These are phyloP conservation scores for Filobasidium uniguttulatum DNA, from an alignment of 1,284 basidiomycete genomes.

Conservation along the genomic window DNA sequence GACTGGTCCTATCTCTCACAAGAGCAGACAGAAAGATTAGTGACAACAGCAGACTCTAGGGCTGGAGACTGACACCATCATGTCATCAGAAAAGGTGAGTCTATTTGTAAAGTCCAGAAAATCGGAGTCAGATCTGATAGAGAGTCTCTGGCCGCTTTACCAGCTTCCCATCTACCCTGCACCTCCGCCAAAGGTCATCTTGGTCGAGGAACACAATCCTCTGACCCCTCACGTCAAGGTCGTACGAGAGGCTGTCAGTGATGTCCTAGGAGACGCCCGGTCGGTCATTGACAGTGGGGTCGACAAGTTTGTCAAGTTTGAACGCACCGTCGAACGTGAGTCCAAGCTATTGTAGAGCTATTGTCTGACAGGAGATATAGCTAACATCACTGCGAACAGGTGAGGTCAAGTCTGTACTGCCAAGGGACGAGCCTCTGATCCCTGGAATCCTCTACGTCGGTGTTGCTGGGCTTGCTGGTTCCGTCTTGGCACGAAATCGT, in stretches of 20 bases:
- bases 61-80: too few species aligned
- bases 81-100: neutral
- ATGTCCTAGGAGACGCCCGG: slow-evolving; percentile 46
- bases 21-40: too few species aligned
- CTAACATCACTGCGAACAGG: slow-evolving; percentile 38
- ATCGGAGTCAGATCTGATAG: neutral
- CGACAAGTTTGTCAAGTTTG: slow-evolving; percentile 64
- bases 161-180: slow-evolving; percentile 68
- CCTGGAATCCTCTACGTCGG: slow-evolving; percentile 78
- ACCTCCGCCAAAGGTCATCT: slow-evolving; percentile 47
- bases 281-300: slow-evolving; percentile 55
- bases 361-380: neutral
- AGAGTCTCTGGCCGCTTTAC: neutral
- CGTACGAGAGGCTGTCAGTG: slow-evolving; percentile 47
- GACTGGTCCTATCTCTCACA: too few species aligned
- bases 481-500: slow-evolving; percentile 68
- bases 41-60: too few species aligned
- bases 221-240: slow-evolving; percentile 58
- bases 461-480: slow-evolving; percentile 70
- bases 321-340: slow-evolving; percentile 68
- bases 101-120: too few species aligned
- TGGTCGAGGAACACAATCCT: slow-evolving; percentile 56
- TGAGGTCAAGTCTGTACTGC: slow-evolving; percentile 65
- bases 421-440: slow-evolving; percentile 64
- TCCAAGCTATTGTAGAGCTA: slow-evolving; percentile 17